These are phyloP conservation scores for Cardiospermum halicacabum DNA, from an alignment of 345 rosid species.

Conservation along the genomic window DNA sequence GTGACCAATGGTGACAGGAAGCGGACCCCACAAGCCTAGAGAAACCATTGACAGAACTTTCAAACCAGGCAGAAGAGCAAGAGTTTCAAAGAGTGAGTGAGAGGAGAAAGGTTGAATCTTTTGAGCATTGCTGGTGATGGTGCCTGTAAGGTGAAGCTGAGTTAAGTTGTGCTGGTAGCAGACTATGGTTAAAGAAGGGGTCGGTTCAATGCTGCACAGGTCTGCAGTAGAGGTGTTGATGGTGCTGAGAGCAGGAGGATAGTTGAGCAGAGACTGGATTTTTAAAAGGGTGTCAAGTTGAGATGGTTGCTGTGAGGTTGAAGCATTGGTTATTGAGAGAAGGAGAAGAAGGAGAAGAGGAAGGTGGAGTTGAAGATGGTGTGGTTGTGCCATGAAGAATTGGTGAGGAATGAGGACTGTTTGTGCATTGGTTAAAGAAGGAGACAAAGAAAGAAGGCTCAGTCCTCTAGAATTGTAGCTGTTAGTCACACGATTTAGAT, in stretches of 20 bases:
- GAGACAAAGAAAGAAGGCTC: too few species aligned
- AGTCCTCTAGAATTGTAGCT: too few species aligned
- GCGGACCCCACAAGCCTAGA: conserved; percentile 43
- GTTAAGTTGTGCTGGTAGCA: conserved; percentile 56
- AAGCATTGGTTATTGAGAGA: conserved; percentile 16
- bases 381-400: conserved; percentile 31
- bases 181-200: conserved; percentile 34
- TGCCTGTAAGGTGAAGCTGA: conserved; percentile 53
- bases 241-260: conserved; percentile 31
- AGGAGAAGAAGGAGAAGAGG: conserved; percentile 17
- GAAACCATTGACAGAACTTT: conserved; percentile 61
- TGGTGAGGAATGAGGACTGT: neutral
- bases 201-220: conserved; percentile 40
- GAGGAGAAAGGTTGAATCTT: conserved; percentile 24
- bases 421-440: too few species aligned
- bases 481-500: too few species aligned
- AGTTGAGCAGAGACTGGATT: conserved; percentile 40
- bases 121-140: conserved; percentile 20
- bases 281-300: conserved; percentile 33
- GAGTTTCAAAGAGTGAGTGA: conserved; percentile 28
- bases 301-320: conserved; percentile 36
- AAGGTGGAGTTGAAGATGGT: conserved; percentile 15
- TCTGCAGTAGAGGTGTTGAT: conserved; percentile 22
- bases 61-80: conserved; percentile 34
- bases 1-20: conserved; percentile 35